phyloP scores from a whole-genome alignment of 148 eudicot genomes.

The Beta vulgaris region DNA sequence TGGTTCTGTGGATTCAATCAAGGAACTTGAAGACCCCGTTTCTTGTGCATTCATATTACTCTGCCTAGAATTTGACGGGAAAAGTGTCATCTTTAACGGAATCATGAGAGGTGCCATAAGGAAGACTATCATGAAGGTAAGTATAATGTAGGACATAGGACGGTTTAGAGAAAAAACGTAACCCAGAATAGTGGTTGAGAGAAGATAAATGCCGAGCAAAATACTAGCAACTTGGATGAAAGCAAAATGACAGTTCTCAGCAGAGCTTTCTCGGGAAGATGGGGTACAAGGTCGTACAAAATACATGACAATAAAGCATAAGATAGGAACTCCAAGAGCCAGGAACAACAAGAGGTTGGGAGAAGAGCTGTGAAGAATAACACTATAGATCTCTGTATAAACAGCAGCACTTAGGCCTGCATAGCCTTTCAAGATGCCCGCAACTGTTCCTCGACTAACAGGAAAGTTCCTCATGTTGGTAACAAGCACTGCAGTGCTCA shows the following conservation, averaged over 20 bases:
- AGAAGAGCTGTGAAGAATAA: conserved; percentile 56
- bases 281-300: conserved; percentile 83
- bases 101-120: conserved; percentile 79
- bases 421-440: conserved; percentile 87
- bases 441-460: conserved; percentile 71
- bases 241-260: conserved; percentile 55
- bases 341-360: conserved; percentile 63
- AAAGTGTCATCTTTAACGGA: conserved; percentile 82
- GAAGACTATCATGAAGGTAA: conserved; percentile 61
- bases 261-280: conserved; percentile 58
- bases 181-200: conserved; percentile 51
- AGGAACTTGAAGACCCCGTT: conserved; percentile 27
- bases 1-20: conserved; percentile 43
- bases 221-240: conserved; percentile 76
- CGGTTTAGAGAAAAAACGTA: conserved; percentile 33
- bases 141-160: conserved; percentile 40
- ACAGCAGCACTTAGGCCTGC: conserved; percentile 82
- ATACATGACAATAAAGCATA: conserved; percentile 67
- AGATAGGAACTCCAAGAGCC: conserved; percentile 62
- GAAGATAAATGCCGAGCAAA: conserved; percentile 67
- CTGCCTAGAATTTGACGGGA: conserved; percentile 34
- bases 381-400: conserved; percentile 60
- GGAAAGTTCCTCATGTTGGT: conserved; percentile 97
- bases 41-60: conserved; percentile 19
- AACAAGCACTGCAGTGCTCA: conserved; percentile 73